Evolutionary conservation across 1,139 yeast genomes (phyloP).

Genomic region (Saccharomyces uvarum): DNA sequence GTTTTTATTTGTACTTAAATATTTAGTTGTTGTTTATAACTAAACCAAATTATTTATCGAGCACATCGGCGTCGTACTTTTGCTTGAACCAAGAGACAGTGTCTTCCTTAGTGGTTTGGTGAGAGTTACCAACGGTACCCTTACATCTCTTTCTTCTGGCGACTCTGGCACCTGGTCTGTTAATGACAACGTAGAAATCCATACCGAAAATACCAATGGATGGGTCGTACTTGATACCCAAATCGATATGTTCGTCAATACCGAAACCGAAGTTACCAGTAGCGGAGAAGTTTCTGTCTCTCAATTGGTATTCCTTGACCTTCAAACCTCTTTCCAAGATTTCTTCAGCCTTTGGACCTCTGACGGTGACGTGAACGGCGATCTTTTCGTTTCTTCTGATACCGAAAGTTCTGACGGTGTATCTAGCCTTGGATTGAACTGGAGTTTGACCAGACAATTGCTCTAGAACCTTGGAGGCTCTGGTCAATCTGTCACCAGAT

Average conservation of each 20-base stretch:
- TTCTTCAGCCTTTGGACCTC: constrained; percentile 99
- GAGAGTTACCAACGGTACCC: constrained; percentile 84
- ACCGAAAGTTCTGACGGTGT: constrained; percentile 99
- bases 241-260: constrained; percentile 98
- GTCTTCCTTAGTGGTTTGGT: constrained; percentile 89
- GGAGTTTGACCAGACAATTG: constrained; percentile 99
- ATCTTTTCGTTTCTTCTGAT: constrained; percentile 99
- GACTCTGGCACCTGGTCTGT: constrained; percentile 99
- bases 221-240: constrained; percentile 99
- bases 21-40: background rate
- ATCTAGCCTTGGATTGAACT: constrained; percentile 99
- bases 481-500: constrained; percentile 99
- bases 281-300: constrained; percentile 86
- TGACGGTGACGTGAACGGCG: constrained; percentile 97
- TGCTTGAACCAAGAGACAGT: constrained; percentile 98
- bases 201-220: constrained; percentile 99
- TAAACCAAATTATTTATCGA: constrained; percentile 52
- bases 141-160: constrained; percentile 98
- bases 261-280: constrained; percentile 99
- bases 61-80: constrained; percentile 98
- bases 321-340: constrained; percentile 99
- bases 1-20: background rate
- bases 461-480: constrained; percentile 99
- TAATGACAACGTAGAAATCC: constrained; percentile 99
- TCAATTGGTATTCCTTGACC: constrained; percentile 98